Evolutionary conservation across 495 filamentous ascomycete genomes (phyloP).

Genomic region (Penicillium psychrofluorescens): DNA sequence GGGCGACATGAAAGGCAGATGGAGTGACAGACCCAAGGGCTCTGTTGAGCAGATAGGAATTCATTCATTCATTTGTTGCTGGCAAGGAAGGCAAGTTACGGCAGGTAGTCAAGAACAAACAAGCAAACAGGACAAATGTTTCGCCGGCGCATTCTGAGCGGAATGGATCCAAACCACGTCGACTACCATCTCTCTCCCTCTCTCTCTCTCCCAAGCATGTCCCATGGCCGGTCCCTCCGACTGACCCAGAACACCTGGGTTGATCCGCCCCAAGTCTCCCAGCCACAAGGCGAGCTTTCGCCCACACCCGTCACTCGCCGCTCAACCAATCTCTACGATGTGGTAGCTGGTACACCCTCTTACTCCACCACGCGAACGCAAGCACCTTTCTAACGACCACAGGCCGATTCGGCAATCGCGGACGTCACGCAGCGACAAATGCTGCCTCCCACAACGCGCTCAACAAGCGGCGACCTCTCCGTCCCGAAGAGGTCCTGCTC

Average conservation of each 20-base stretch:
- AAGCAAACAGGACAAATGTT: constrained; percentile 4
- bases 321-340: constrained; percentile 63
- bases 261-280: not conserved
- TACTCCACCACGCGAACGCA: not conserved
- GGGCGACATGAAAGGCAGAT: constrained; percentile 52
- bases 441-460: constrained; percentile 37
- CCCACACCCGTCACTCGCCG: constrained; percentile 14
- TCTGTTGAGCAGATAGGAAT: constrained; percentile 68
- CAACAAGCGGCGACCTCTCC: constrained; percentile 44
- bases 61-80: constrained; percentile 56
- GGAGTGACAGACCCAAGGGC: constrained; percentile 56
- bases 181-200: no score
- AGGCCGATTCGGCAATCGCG: constrained; percentile 46
- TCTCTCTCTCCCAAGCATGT: constrained; percentile 6
- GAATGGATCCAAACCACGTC: not conserved
- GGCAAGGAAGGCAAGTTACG: no score
- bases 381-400: constrained; percentile 2
- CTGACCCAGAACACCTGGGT: constrained; percentile 15
- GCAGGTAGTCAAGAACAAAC: no score
- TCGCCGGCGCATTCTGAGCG: constrained; percentile 14
- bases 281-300: not conserved
- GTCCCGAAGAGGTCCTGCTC: constrained; percentile 73
- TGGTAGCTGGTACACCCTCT: constrained; percentile 57
- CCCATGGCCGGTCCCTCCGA: constrained; percentile 12
- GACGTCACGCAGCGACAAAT: constrained; percentile 31